phyloP scores from a whole-genome alignment of 768 basidiomycete genomes.

The Boletus speciosus region DNA sequence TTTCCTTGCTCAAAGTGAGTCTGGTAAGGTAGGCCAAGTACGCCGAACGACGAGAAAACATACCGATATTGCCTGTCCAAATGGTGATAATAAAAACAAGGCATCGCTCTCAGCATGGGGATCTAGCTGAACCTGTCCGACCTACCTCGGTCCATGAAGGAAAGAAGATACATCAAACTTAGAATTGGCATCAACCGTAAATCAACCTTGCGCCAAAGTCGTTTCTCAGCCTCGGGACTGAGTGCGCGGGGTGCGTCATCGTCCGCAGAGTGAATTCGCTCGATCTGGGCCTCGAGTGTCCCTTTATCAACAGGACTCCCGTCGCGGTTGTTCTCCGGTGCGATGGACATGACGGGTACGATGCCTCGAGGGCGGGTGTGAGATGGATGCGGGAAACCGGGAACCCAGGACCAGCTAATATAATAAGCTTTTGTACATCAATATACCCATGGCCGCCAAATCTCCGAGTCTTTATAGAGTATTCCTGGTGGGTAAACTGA shows the following conservation, averaged over 20 bases:
- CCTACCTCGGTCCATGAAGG: conserved; percentile 62
- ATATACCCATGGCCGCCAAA: not conserved
- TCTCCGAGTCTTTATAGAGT: too few species aligned
- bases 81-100: not conserved
- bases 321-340: not conserved
- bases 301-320: not conserved
- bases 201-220: conserved; percentile 58
- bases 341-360: not conserved
- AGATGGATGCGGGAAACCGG: too few species aligned
- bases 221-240: conserved; percentile 43
- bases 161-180: conserved; percentile 56
- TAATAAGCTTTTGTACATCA: not conserved
- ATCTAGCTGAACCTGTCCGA: not conserved
- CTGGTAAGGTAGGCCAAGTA: not conserved
- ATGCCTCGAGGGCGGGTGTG: too few species aligned
- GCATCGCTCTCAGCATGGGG: not conserved
- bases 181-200: conserved; percentile 55
- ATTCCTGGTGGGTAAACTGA: not conserved
- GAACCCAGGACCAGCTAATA: too few species aligned
- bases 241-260: conserved; percentile 5
- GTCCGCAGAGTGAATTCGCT: not conserved
- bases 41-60: not conserved
- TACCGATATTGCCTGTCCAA: conserved; percentile 53
- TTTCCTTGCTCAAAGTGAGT: conserved; percentile 40
- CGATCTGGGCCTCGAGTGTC: not conserved